These are phyloP conservation scores for Kodamaea hsintzibuensis DNA, from an alignment of 805 yeast genomes.

Conservation along the genomic window DNA sequence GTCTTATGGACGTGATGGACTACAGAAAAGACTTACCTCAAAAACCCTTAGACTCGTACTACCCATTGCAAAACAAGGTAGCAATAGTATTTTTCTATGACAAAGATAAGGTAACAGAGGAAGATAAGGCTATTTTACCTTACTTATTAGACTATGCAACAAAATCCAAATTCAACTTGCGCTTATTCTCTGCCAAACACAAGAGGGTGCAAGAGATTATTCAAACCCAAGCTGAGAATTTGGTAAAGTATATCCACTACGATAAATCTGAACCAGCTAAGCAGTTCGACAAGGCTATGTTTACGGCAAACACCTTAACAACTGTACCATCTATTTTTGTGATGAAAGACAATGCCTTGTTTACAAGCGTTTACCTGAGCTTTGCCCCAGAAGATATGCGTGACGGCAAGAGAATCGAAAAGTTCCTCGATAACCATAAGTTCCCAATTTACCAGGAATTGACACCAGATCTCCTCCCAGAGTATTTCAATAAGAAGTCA, in stretches of 20 bases:
- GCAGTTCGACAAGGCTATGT: constrained; percentile 46
- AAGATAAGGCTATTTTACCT: constrained; percentile 63
- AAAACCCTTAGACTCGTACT: constrained; percentile 31
- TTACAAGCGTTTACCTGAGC: constrained; percentile 56
- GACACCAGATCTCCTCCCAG: constrained; percentile 35
- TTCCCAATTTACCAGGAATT: constrained; percentile 57
- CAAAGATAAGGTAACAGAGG: constrained; percentile 49
- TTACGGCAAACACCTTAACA: constrained; percentile 53
- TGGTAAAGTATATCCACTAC: constrained; percentile 46
- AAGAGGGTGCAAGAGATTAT: constrained; percentile 38
- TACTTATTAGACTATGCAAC: constrained; percentile 62
- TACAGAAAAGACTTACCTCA: constrained; percentile 28
- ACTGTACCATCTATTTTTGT: constrained; percentile 63
- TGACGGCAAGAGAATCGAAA: constrained; percentile 44
- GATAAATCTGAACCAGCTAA: constrained; percentile 33
- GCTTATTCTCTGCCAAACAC: constrained; percentile 55
- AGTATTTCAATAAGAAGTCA: constrained; percentile 33
- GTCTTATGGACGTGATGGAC: constrained; percentile 32
- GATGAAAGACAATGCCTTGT: constrained; percentile 56
- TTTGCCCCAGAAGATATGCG: constrained; percentile 67
- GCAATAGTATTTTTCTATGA: constrained; percentile 58
- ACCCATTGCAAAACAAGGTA: constrained; percentile 44
- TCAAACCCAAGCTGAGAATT: constrained; percentile 39
- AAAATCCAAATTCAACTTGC: constrained; percentile 54
- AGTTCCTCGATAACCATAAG: constrained; percentile 51